Percentiles rank a stretch among this genome's conserved stretches.
phyloP scores from a whole-genome alignment of 768 basidiomycete species.

The Mycena metata region DNA sequence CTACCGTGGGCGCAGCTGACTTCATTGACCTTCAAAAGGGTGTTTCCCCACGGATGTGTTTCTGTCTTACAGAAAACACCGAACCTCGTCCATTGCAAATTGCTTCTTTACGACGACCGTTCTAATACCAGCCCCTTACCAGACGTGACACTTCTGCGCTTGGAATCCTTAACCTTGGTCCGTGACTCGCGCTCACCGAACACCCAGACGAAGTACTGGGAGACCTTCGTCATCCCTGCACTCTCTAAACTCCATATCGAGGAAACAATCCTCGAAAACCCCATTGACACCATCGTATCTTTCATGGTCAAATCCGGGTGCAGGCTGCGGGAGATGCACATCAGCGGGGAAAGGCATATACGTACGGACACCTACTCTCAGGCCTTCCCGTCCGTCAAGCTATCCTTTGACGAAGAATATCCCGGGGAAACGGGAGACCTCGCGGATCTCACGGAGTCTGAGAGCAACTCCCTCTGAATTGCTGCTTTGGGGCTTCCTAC shows the following conservation, averaged over 20 bases:
- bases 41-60: neutral
- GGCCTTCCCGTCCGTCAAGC: neutral
- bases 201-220: neutral
- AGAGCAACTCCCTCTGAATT: too few species aligned
- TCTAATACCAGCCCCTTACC: too few species aligned
- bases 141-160: neutral
- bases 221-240: neutral
- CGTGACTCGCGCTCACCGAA: neutral
- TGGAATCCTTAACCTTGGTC: slow-evolving; percentile 1
- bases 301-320: neutral
- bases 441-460: too few species aligned
- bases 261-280: neutral
- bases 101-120: neutral
- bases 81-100: slow-evolving; percentile 1
- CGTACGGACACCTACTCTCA: neutral
- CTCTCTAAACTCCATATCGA: neutral
- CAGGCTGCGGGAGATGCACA: neutral
- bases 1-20: slow-evolving; percentile 4
- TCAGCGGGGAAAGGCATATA: neutral
- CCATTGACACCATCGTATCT: neutral
- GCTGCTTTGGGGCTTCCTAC: too few species aligned
- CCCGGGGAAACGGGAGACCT: too few species aligned
- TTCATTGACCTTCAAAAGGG: neutral
- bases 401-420: too few species aligned
- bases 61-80: neutral